Percentiles rank a stretch among this genome's conserved stretches.
Conservation (phyloP, 106 monocot genomes). For the Posidonia australis region DNA sequence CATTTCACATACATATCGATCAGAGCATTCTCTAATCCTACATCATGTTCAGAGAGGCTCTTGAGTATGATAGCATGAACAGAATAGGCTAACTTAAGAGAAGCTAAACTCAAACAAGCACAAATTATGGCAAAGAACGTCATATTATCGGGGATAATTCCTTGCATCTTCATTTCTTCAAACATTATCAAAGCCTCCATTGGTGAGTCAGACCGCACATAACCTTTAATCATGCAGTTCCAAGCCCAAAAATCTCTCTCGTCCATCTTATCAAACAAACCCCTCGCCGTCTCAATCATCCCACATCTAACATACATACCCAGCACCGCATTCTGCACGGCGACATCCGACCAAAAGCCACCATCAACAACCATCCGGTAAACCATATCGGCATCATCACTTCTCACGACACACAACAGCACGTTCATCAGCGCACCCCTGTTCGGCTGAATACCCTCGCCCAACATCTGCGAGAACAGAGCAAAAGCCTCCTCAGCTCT, state of each 20-base stretch:
- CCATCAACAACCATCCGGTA: constrained; percentile 14
- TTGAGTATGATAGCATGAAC: constrained; percentile 18
- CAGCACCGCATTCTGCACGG: constrained; percentile 30
- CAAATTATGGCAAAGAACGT: constrained; percentile 3
- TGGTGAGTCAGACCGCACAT: constrained; percentile 18
- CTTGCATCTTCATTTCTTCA: constrained; percentile 19
- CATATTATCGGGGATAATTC: constrained; percentile 9
- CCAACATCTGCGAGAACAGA: constrained; percentile 37
- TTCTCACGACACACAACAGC: constrained; percentile 19
- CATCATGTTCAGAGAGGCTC: constrained; percentile 2
- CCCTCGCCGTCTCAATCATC: constrained; percentile 16
- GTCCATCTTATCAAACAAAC: constrained; percentile 2
- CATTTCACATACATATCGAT: constrained; percentile 21
- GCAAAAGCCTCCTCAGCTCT: constrained; percentile 20
- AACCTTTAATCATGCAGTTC: constrained; percentile 57
- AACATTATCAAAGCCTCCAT: constrained; percentile 30
- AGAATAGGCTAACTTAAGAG: constrained; percentile 6
- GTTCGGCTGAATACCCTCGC: constrained; percentile 10
- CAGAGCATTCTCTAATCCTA: constrained; percentile 14
- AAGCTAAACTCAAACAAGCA: constrained; percentile 12
- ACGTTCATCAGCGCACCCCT: constrained; percentile 38
- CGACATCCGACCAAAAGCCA: constrained; percentile 21
- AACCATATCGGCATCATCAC: constrained; percentile 32
- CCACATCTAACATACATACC: constrained; percentile 40
- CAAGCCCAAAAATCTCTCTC: constrained; percentile 8